Evolutionary conservation across 2,329 filamentous ascomycete species (phyloP).

Genomic region (Coleophoma cylindrospora): DNA sequence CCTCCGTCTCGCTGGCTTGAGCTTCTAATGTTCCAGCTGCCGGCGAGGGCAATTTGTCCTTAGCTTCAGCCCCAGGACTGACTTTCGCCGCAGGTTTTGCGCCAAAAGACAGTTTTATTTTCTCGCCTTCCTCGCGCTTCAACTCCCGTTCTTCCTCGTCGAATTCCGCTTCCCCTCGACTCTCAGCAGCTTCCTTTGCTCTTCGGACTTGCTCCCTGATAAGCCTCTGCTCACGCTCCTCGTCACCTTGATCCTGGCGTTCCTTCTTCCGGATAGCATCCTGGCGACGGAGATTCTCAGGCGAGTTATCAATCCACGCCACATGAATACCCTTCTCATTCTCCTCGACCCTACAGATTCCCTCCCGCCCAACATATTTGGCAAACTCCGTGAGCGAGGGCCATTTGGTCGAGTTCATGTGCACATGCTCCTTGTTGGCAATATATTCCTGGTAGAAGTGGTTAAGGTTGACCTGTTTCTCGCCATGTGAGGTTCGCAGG

Average conservation of each 20-base stretch:
- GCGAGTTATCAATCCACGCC: slow-evolving; percentile 86
- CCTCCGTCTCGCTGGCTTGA: not conserved
- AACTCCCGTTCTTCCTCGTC: slow-evolving; percentile 41
- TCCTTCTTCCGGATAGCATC: slow-evolving; percentile 82
- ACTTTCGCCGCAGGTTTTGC: slow-evolving; percentile 21
- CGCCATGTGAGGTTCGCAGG: slow-evolving; percentile 78
- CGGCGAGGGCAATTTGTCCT: not conserved
- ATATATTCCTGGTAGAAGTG: slow-evolving; percentile 96
- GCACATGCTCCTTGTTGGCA: slow-evolving; percentile 77
- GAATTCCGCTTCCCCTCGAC: slow-evolving; percentile 34
- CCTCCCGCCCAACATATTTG: slow-evolving; percentile 79
- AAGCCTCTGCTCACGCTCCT: slow-evolving; percentile 79
- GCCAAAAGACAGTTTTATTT: slow-evolving; percentile 68
- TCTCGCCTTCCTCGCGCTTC: slow-evolving; percentile 66
- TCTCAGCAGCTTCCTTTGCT: slow-evolving; percentile 57
- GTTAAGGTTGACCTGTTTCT: slow-evolving; percentile 86
- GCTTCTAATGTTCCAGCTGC: not conserved
- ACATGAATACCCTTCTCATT: slow-evolving; percentile 82
- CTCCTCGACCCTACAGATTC: slow-evolving; percentile 86
- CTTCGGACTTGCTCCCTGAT: slow-evolving; percentile 79
- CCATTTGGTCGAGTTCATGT: slow-evolving; percentile 94
- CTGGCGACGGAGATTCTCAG: slow-evolving; percentile 73
- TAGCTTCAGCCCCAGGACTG: not conserved
- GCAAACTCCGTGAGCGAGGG: slow-evolving; percentile 83
- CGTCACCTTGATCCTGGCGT: slow-evolving; percentile 82